Evolutionary conservation across 441 rosid genomes (phyloP).

Genomic region (Pelargonium citronellum): DNA sequence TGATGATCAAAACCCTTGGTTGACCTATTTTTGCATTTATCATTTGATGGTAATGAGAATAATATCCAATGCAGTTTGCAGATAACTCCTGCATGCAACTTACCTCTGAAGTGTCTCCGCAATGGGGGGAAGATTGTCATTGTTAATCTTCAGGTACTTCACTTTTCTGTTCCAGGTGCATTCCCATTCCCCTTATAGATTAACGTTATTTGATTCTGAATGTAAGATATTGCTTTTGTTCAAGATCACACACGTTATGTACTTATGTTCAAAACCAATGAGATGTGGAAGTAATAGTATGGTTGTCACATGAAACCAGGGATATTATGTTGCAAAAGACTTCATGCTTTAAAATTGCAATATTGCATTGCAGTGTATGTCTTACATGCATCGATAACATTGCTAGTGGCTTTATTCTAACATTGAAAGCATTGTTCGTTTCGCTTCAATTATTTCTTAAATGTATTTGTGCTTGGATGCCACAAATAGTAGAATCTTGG

Average conservation of each 20-base stretch:
- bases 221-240: neutral
- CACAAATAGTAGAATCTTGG: neutral
- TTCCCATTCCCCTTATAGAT: neutral
- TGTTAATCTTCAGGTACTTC: slow-evolving; percentile 86
- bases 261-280: neutral
- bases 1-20: neutral
- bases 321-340: neutral
- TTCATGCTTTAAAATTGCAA: neutral
- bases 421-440: too few relatives aligned
- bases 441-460: too few relatives aligned
- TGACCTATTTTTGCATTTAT: slow-evolving; percentile 11
- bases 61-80: slow-evolving; percentile 66
- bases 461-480: too few relatives aligned
- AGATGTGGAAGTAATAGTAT: neutral
- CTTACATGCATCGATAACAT: neutral
- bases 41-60: slow-evolving; percentile 16
- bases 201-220: neutral
- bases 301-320: neutral
- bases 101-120: slow-evolving; percentile 80
- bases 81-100: slow-evolving; percentile 97
- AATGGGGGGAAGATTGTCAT: slow-evolving; percentile 90
- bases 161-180: slow-evolving; percentile 1
- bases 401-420: neutral
- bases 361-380: neutral
- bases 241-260: neutral